phyloP scores from a whole-genome alignment of 2,329 filamentous ascomycete species.

The Colletotrichum liriopes region DNA sequence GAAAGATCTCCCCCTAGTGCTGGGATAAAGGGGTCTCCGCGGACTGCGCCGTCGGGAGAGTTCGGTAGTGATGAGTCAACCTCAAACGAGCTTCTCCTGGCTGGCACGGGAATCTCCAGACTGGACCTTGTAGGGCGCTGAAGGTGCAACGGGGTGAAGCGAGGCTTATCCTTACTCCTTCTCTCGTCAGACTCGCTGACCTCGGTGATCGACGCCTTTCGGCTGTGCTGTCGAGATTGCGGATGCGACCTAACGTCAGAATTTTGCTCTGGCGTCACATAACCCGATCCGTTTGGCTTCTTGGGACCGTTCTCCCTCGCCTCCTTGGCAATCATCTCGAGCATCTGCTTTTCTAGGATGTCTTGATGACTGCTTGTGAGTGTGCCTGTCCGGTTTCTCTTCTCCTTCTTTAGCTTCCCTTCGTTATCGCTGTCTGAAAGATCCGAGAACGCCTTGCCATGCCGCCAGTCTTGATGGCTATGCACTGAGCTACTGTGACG shows the following conservation, averaged over 20 bases:
- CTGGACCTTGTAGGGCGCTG: slow-evolving; percentile 58
- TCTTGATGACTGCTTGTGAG: slow-evolving; percentile 66
- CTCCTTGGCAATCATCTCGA: slow-evolving; percentile 72
- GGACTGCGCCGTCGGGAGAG: slow-evolving; percentile 67
- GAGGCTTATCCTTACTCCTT: slow-evolving; percentile 46
- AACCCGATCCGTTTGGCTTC: slow-evolving; percentile 14
- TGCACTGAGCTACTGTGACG: slow-evolving; percentile 65
- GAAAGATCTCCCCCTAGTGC: slow-evolving; percentile 76
- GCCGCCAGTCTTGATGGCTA: slow-evolving; percentile 67
- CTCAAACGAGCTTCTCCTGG: slow-evolving; percentile 59
- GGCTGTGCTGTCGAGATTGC: slow-evolving; percentile 52
- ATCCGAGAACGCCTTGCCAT: slow-evolving; percentile 70
- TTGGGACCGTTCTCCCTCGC: slow-evolving; percentile 58
- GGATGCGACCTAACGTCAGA: slow-evolving; percentile 46
- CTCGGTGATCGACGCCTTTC: slow-evolving; percentile 57
- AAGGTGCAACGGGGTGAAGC: slow-evolving; percentile 37
- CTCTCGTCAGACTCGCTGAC: slow-evolving; percentile 57
- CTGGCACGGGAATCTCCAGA: slow-evolving; percentile 63
- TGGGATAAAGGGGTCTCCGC: slow-evolving; percentile 68
- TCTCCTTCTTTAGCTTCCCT: slow-evolving; percentile 50
- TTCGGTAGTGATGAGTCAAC: slow-evolving; percentile 63
- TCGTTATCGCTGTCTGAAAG: slow-evolving; percentile 73
- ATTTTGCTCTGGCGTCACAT: slow-evolving; percentile 42
- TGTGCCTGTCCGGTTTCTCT: slow-evolving; percentile 61
- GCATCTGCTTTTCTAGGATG: slow-evolving; percentile 74